Evolutionary conservation across 106 monocot genomes (phyloP).

Genomic region (Phalaenopsis aphrodite): DNA sequence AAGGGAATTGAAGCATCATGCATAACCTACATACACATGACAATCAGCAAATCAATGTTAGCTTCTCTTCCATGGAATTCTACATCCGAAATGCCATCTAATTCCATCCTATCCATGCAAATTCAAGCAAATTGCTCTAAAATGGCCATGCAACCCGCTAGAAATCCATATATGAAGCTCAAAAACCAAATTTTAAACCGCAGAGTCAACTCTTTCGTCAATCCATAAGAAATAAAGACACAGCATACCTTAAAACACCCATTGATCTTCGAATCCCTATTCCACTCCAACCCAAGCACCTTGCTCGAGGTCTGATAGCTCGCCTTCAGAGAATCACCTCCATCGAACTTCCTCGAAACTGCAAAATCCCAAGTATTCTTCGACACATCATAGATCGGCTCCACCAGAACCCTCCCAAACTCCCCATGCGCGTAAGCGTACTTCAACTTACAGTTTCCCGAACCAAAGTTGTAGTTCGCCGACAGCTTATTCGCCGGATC

Average conservation of each 20-base stretch:
- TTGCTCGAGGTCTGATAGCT: constrained; percentile 58
- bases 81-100: neutral
- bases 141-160: neutral
- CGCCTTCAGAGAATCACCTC: constrained; percentile 55
- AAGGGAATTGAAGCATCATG: neutral
- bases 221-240: neutral
- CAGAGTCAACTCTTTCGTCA: neutral
- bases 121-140: neutral
- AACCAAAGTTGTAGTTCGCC: constrained; percentile 41
- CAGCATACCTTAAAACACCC: constrained; percentile 72
- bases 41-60: neutral
- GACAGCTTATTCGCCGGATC: constrained; percentile 77
- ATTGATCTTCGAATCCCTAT: constrained; percentile 61
- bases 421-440: constrained; percentile 73
- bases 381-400: constrained; percentile 66
- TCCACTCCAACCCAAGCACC: constrained; percentile 76
- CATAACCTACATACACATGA: neutral
- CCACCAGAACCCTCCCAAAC: constrained; percentile 44
- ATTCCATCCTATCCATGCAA: neutral
- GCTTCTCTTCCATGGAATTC: neutral
- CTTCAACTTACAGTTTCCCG: constrained; percentile 55
- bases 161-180: neutral
- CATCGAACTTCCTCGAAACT: constrained; percentile 45
- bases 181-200: neutral
- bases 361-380: constrained; percentile 79